Evolutionary conservation across 169 alveolate genomes (phyloP), one percentile per base, ranked within the genome.

Genomic region (Plasmodium blacklocki): DNA sequence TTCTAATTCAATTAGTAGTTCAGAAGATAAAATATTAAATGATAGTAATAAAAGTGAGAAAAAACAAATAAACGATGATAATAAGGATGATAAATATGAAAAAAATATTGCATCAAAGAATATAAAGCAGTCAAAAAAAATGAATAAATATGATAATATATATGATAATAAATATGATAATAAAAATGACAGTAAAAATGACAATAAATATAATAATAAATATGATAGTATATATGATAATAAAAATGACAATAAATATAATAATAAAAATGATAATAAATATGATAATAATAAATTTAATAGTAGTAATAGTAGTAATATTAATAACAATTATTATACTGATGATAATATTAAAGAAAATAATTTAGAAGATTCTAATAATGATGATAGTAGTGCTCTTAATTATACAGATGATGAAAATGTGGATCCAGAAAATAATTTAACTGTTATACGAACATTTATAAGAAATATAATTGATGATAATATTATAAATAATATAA

Each of bases 401-500:
- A 39, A 19, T 43, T 52, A 6, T 43, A 54, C 64, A 0, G 68
- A 63, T 8, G 68, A 63, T 8, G 72, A 73, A 58, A 58, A 58
- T 23, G 29, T 14, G 39, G 73, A 47, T 62, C 11, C 47, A 68
- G 91, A 71, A 43, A 71, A 49, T 49, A 72, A 85, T 47, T 63
- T 85, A 70, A 45, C 26, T 2, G 26, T 85, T 71, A 72, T 85
- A 15, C 70, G 72, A 71, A 71, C 92, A 8, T 85, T 85, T 73
- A 52, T 85, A 23, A 39, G 74, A n/a, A 85, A 71, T 47, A 52
- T 70, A 47, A 71, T 85, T 47, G 92, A 85, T 47, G 87, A 85
- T 59, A 86, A 85, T 50, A 70, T 85, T 70, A 70, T 85, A 29
- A 59, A 67, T 32, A 85, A 85, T 63, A 56, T 85, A 68, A 85